Evolutionary conservation across 108 stramenopile genomes (phyloP).

Genomic region (Nitzschia sp.): DNA sequence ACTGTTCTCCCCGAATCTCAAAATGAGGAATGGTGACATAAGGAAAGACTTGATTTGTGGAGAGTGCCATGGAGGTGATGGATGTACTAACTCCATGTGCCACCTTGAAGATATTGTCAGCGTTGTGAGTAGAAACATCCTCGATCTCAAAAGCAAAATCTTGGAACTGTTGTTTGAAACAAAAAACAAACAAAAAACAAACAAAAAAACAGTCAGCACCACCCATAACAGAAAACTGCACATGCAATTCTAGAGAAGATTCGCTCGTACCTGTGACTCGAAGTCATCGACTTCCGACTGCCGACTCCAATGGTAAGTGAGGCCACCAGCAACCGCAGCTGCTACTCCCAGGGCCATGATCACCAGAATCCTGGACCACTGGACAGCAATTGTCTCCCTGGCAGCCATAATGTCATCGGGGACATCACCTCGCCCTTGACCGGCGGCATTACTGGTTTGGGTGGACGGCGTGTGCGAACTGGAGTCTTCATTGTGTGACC

Average conservation of each 20-base stretch:
- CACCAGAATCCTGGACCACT: background rate
- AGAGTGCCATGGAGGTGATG: background rate
- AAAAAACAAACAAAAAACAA: background rate
- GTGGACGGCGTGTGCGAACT: background rate
- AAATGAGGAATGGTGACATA: conserved; percentile 20
- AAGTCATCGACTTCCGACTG: background rate
- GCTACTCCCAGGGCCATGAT: background rate
- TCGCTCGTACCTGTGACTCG: background rate
- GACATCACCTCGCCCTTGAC: background rate
- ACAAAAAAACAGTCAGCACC: background rate
- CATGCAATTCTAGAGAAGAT: background rate
- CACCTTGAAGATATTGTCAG: background rate
- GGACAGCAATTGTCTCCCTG: background rate
- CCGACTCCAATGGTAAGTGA: background rate
- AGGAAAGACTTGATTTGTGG: conserved; percentile 2
- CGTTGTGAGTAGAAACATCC: background rate
- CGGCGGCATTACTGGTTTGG: background rate
- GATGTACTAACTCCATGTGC: background rate
- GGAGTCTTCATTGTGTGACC: background rate
- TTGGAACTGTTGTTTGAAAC: background rate
- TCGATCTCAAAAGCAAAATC: conserved; percentile 1
- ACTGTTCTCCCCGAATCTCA: conserved; percentile 5
- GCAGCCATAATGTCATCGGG: background rate
- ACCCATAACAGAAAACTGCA: background rate
- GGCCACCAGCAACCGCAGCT: background rate